Evolutionary conservation across 768 basidiomycete species (phyloP), one percentile per base, ranked within the genome.

Genomic region (Pholiota microspora): DNA sequence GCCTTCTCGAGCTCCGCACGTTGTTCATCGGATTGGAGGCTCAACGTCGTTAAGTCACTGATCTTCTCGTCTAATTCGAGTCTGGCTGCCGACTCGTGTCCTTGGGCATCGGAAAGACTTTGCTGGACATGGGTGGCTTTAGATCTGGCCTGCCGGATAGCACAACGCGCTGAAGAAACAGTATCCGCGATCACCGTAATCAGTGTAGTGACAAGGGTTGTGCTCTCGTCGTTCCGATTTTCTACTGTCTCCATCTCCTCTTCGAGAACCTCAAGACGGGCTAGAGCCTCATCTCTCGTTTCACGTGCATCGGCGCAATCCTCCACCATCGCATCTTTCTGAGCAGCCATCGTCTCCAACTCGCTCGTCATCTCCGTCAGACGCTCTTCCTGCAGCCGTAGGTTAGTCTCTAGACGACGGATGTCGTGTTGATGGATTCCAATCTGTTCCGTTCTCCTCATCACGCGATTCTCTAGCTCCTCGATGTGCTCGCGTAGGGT

Each of bases 281-380:
- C 62, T 38, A 84, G 65, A 4, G 89, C 86, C 23, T 77, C 77
- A 66, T 93, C 86, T 31, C 91, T 77, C 18, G 85, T 81, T 51
- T 86, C 86, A 50, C 91, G 76, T 2, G 88, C 89, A 51, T 86
- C 83, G 3, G 85, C 85, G 62, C 91, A 92, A 64, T 93, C 91
- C 58, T 92, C 89, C 0, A 92, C 81, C 87, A 93, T 89, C 1
- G 88, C 84, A 53, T 83, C 82, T 66, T 86, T 89, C 73, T 91
- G 81, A 4, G 82, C 77, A 18, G 71, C 74, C 54, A 85, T 72
- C 56, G 79, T 79, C 62, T 89, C 89, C 54, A 90, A 67, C 61
- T 93, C 91, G 15, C 65, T 67, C 2, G 79, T 84, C 80, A 89
- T 79, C 71, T 92, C 91, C 2, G 65, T 67, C 34, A 91, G 68